Evolutionary conservation across 495 filamentous ascomycete species (phyloP), one percentile per base, ranked within the genome.

Genomic region (Lepidopterella palustris): DNA sequence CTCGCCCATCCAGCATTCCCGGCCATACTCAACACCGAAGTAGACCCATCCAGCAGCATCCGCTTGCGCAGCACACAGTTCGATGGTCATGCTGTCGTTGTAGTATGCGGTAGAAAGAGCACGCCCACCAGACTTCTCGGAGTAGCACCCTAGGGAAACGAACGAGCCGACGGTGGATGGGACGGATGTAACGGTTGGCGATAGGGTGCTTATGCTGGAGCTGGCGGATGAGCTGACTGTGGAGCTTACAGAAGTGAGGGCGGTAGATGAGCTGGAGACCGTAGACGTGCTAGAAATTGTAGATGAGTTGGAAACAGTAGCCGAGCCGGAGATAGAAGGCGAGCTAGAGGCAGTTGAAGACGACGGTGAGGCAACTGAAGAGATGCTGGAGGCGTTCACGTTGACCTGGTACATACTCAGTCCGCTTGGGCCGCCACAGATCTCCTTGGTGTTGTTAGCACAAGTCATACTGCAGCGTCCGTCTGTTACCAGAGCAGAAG

Each of bases 401-500:
- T 53, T 27, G 10, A 31, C 10, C 31, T 27, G 23, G 45, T 59
- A 63, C 21, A 63, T 15, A 18, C 31, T 45, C n/a, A 63, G 50
- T 27, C 56, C 20, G 45, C 2, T 23, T 9, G 23, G 11, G 2
- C 52, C 60, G 23, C 63, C 63, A 40, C 66, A 66, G 26, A 57
- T 39, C 24, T 51, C 6, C 25, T 18, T 15, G 5, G 6, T 35
- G 55, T 76, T 70, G 40, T 78, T 79, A 27, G 68, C 49, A 67
- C 82, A 84, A 26, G 70, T 64, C 68, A 78, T 76, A 62, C 69
- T 79, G 64, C 81, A 84, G 24, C 55, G 55, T 2, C 57, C 57
- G 18, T 78, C 77, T 21, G 68, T 51, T 5, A 24, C 20, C 13
- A 27, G 54, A 8, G 59, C 21, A 3, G 55, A 51, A 15, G 47